Percentiles rank a stretch among this genome's conserved stretches.
Evolutionary conservation across 345 rosid species (phyloP).

Genomic region (Salix purpurea): DNA sequence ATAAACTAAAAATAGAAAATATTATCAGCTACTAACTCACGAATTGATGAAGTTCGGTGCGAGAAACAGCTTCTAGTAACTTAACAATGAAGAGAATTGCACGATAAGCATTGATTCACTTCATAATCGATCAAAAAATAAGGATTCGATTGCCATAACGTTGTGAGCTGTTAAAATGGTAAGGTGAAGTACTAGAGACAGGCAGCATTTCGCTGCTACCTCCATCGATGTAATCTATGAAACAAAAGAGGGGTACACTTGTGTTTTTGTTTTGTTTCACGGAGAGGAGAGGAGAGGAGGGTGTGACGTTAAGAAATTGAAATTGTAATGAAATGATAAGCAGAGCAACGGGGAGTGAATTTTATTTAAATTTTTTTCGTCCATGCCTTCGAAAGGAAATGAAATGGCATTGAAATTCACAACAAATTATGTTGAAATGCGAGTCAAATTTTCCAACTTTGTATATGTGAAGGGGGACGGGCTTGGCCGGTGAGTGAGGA

Average conservation of each 20-base stretch:
- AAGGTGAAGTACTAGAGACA: neutral
- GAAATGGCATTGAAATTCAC: slow-evolving; percentile 31
- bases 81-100: neutral
- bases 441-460: slow-evolving; percentile 17
- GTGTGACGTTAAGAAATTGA: slow-evolving; percentile 9
- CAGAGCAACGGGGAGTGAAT: neutral
- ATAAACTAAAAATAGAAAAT: neutral
- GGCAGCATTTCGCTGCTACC: neutral
- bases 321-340: slow-evolving; percentile 10
- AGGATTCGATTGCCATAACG: neutral
- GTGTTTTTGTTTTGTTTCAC: neutral
- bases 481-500: slow-evolving; percentile 5
- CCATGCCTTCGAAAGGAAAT: neutral
- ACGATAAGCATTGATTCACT: neutral
- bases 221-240: neutral
- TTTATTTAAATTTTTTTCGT: neutral
- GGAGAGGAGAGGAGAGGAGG: neutral
- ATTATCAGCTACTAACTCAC: neutral
- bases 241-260: neutral
- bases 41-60: neutral
- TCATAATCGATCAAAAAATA: neutral
- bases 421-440: slow-evolving; percentile 26
- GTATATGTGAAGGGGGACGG: neutral
- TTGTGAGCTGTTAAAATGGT: neutral
- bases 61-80: neutral